Base-by-base conservation (phyloP, 768 basidiomycete genomes). In the Kockovaella imperatae region DNA sequence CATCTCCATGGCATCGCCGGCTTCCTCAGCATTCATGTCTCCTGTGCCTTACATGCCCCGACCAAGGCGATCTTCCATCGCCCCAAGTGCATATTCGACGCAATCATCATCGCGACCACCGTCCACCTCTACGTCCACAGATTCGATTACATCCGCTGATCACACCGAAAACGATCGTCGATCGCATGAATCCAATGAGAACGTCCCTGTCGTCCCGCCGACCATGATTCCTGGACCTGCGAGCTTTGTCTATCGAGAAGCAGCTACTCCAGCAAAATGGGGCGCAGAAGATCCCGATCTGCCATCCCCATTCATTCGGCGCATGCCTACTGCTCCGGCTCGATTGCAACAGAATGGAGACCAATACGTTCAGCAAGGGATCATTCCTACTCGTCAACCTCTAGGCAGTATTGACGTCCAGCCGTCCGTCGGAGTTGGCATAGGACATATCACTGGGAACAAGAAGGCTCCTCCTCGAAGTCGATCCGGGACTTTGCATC, bases 261-360 rank as follows among this genome's bases (percentile, higher is more conserved):
- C 54, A 11, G 62, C 62, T 6, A 71, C 69, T 8, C 69, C 69
- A 3, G 67, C 65, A 17, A 71, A 69, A 52, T 71, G 67, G 67
- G 38, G 53, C 5, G 24, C 49, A 23, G 63, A 69, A 24, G 64
- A 64, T 46, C 62, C 65, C 6, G 67, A 71, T 45, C 39, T 63
- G 14, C 69, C 69, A 5, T 57, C 54, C 7, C 69, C 69, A 1
- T 71, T 71, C 56, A 25, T 71, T 3, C 53, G 54, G 21, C 46
- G 60, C 17, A 35, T 45, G 11, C 34, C 55, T 8, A 39, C 48
- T 11, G 43, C 56, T 5, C 36, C 49, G 41, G 41, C 52, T 11
- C 44, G 31, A 24, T 20, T 45, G 20, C 49, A 39, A 20, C 42
- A 45, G 28, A 49, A n/a, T n/a, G n/a, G n/a, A n/a, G n/a, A n/a